These are phyloP conservation scores for Inosperma sp. DNA, from an alignment of 768 basidiomycete genomes.

Conservation along the genomic window DNA sequence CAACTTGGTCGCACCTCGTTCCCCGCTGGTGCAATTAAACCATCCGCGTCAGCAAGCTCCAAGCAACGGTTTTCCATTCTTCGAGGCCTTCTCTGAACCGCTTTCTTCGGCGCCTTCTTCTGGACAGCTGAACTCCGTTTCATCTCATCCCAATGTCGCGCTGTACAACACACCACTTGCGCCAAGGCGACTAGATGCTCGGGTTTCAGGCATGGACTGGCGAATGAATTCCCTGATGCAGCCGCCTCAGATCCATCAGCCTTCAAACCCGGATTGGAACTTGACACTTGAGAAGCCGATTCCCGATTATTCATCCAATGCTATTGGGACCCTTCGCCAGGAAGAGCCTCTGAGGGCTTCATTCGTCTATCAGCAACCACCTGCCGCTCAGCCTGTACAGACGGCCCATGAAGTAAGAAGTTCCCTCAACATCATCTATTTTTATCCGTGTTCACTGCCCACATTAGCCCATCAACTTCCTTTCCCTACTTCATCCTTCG, in stretches of 20 bases:
- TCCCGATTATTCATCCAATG: slow-evolving; percentile 26
- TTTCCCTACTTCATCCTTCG: slow-evolving; percentile 79
- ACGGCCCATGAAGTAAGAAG: slow-evolving; percentile 51
- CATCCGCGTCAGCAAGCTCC: slow-evolving; percentile 20
- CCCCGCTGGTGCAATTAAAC: slow-evolving; percentile 22
- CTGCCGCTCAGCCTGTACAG: slow-evolving; percentile 25
- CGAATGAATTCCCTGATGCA: slow-evolving; percentile 32
- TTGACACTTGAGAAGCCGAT: slow-evolving; percentile 32
- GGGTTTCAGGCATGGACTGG: slow-evolving; percentile 34
- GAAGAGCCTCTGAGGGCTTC: slow-evolving; percentile 30
- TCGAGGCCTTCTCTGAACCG: slow-evolving; percentile 51
- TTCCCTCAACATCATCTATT: slow-evolving; percentile 5
- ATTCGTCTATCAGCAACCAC: slow-evolving; percentile 28
- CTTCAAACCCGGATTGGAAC: slow-evolving; percentile 41
- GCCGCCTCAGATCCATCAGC: slow-evolving; percentile 22
- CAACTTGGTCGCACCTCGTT: slow-evolving; percentile 19
- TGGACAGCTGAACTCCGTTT: slow-evolving; percentile 20
- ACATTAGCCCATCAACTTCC: slow-evolving; percentile 79
- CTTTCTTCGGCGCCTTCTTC: slow-evolving; percentile 33
- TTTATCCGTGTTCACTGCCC: slow-evolving; percentile 21
- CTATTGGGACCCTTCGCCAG: slow-evolving; percentile 2
- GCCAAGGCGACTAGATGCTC: slow-evolving; percentile 27
- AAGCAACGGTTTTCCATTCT: slow-evolving; percentile 31
- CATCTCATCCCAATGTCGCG: slow-evolving; percentile 18
- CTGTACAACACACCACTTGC: slow-evolving; percentile 31